Evolutionary conservation across 2,329 filamentous ascomycete species (phyloP), one percentile per base, ranked within the genome.

Genomic region (Pestalotiopsis sp.): DNA sequence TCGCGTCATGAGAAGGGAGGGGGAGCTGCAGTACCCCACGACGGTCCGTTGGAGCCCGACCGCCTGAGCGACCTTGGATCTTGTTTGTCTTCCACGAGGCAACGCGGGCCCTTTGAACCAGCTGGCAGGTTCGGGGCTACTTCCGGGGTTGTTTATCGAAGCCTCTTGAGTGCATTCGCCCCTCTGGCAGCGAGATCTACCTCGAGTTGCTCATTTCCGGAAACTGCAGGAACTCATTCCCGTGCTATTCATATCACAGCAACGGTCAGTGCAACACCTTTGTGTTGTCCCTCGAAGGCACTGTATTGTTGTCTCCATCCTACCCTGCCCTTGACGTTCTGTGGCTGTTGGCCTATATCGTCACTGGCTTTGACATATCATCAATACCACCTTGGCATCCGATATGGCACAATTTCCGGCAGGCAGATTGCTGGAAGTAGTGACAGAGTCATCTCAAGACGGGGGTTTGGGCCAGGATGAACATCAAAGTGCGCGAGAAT

Each of bases 401-500:
- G 63, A 23, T 58, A 63, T 62, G 66, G 23, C 58, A 45, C 39
- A 52, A 41, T 25, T 56, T 61, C 14, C 31, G 41, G 49, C 59
- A 65, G 59, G 38, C 52, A 61, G 11, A 3, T 20, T 25, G 59
- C 66, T 61, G 36, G 66, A 63, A 36, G 27, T 57, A 59, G 58
- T 70, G 66, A 65, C 68, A 68, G 66, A 56, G 31, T 31, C 62
- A 61, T 39, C 69, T 65, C 62, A 69, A 68, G 65, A 27, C 65
- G 23, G n/a, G 49, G 25, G 25, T 25, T 13, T 9, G 13, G 65
- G 69, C 70, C 66, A 65, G 59, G 57, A 36, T 39, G 14, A 31
- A 11, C 25, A 71, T 67, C 59, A 69, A 64, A 64, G 74, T 69
- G 69, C 75, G 65, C 74, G 76, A 72, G 78, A 78, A 69, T 75